Conservation (phyloP, 306 rosid genomes). For the Fragaria iinumae region DNA sequence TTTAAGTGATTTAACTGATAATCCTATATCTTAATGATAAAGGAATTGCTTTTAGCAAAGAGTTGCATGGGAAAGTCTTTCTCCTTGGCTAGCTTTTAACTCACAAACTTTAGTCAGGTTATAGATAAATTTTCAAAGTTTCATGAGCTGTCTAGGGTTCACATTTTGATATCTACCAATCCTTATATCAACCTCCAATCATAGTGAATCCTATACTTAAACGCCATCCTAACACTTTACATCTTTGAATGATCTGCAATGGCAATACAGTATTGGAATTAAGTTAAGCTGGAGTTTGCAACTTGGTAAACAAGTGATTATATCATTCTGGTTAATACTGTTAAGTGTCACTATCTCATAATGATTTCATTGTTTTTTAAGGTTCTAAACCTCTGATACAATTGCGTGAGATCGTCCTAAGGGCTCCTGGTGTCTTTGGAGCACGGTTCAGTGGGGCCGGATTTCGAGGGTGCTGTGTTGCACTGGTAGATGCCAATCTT, state of each 20-base stretch:
- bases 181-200: neutral
- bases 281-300: neutral
- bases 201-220: neutral
- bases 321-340: neutral
- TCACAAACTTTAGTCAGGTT: neutral
- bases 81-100: neutral
- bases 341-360: neutral
- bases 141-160: neutral
- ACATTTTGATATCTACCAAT: neutral
- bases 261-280: neutral
- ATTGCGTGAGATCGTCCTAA: slow-evolving; percentile 69
- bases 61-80: neutral
- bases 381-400: slow-evolving; percentile 82
- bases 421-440: slow-evolving; percentile 82
- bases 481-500: slow-evolving; percentile 62
- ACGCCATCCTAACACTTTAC: neutral
- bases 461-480: slow-evolving; percentile 91
- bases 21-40: neutral
- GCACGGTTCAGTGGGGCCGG: slow-evolving; percentile 98
- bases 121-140: neutral
- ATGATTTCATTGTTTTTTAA: slow-evolving; percentile 26
- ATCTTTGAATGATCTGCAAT: neutral
- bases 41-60: neutral
- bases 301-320: neutral
- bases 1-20: neutral